A percentile compares a stretch with the other conserved stretches of the same genome.
phyloP scores from a whole-genome alignment of 345 rosid species.

The Acer negundo region DNA sequence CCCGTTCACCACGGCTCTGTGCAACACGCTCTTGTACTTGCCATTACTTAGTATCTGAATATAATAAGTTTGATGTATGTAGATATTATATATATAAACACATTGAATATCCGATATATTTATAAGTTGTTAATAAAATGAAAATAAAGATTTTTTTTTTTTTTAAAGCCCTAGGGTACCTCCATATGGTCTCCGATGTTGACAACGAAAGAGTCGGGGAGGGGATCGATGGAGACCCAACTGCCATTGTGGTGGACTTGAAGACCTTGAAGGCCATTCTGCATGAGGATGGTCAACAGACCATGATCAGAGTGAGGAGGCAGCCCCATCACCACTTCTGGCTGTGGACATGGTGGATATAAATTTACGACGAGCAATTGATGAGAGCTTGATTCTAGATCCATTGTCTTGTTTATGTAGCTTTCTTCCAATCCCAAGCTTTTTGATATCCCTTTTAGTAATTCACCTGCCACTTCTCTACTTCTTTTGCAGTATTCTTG shows the following conservation, averaged over 20 bases:
- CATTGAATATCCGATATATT: too few species aligned
- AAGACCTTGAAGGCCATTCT: constrained; percentile 26
- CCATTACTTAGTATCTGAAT: constrained; percentile 42
- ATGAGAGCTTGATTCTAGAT: constrained; percentile 20
- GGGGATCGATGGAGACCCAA: constrained; percentile 35
- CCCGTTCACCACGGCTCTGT: constrained; percentile 34
- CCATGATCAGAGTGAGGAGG: constrained; percentile 46
- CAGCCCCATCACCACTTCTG: constrained; percentile 40
- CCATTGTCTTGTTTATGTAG: constrained; percentile 26
- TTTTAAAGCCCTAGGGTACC: constrained; percentile 18
- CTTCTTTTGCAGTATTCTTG: constrained; percentile 31
- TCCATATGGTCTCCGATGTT: constrained; percentile 26
- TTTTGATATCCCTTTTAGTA: constrained; percentile 33
- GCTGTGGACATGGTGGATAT: constrained; percentile 49
- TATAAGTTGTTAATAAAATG: too few species aligned
- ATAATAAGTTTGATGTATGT: too few species aligned
- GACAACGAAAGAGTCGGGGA: constrained; percentile 25
- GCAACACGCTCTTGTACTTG: constrained; percentile 40
- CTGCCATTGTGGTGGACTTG: constrained; percentile 31
- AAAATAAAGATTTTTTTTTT: not conserved
- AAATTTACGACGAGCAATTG: constrained; percentile 35
- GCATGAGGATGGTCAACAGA: constrained; percentile 36
- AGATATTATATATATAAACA: too few species aligned
- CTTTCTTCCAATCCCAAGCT: constrained; percentile 35
- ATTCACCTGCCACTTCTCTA: constrained; percentile 30